Base-by-base conservation (phyloP, 2,329 filamentous ascomycete genomes). In the Dothideomycetes sp. region DNA sequence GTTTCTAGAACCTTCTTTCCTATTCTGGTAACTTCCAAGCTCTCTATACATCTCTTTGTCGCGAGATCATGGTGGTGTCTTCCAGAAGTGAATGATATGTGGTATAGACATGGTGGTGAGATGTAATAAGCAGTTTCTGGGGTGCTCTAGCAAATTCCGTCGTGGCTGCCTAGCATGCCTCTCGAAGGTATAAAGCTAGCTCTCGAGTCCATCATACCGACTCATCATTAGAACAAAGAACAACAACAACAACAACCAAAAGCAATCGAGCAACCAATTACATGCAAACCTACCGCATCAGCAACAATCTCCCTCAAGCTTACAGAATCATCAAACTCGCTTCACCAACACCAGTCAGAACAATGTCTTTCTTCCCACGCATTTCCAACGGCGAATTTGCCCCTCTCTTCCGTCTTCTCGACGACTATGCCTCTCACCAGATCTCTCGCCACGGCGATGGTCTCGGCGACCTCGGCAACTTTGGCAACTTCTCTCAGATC, bases 361-460 rank as follows among this genome's bases (percentile, higher is more conserved):
- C 53, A 39, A 61, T 61, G 58, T 54, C 58, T 47, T 37, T 44
- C 41, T 48, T 48, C 43, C 58, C 58, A 53, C 54, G 58, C 48
- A 53, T 55, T 50, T 47, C 57, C 43, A 46, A 51, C 29, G 53
- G 51, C 50, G 59, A 61, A 45, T 59, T 61, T 50, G 51, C 54
- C 42, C 57, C 52, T 45, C 61, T 67, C 53, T 69, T 69, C 61
- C 63, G 63, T 38, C 60, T 70, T 32, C 58, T 66, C 47, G 65
- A 69, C 53, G 67, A 68, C 52, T 68, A 65, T 47, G 64, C 52
- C 36, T 49, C 45, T 28, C 52, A 68, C 46, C 50, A 53, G 19
- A 47, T 47, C 37, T 46, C 42, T 16, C 58, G 59, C 20, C 38
- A 54, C 33, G 41, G 35, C 30, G 30, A 40, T 13, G 37, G 33